Percentiles rank a stretch among this genome's conserved stretches.
phyloP scores from a whole-genome alignment of 208 protist species.

The Leishmania tropica region DNA sequence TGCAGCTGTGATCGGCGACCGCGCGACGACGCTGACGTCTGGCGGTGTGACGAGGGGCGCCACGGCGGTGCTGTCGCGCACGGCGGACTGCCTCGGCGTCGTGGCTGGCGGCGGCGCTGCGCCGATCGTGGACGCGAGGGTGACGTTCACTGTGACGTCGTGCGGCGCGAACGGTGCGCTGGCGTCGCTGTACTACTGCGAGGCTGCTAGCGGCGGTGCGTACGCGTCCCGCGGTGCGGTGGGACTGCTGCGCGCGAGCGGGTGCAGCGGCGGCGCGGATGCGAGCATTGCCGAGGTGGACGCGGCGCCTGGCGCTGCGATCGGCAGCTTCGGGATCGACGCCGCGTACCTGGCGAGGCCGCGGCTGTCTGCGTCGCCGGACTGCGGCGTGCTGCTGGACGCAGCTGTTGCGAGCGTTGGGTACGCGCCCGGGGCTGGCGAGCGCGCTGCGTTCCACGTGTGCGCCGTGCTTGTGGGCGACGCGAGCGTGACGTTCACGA shows the following conservation, averaged over 20 bases:
- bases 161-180: slow-evolving; percentile 36
- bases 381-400: slow-evolving; percentile 34
- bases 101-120: slow-evolving; percentile 29
- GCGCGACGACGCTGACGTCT: slow-evolving; percentile 40
- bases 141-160: slow-evolving; percentile 38
- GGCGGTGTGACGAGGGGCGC: slow-evolving; percentile 17
- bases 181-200: slow-evolving; percentile 60
- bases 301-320: slow-evolving; percentile 32
- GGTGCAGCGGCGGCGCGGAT: slow-evolving; percentile 32
- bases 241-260: slow-evolving; percentile 40
- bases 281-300: slow-evolving; percentile 42
- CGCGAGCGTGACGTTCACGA: slow-evolving; percentile 53
- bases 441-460: slow-evolving; percentile 54
- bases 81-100: slow-evolving; percentile 33
- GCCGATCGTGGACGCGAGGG: slow-evolving; percentile 26
- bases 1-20: slow-evolving; percentile 46
- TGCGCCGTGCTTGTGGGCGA: slow-evolving; percentile 41
- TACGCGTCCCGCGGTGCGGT: slow-evolving; percentile 49
- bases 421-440: slow-evolving; percentile 46
- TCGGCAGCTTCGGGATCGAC: slow-evolving; percentile 55
- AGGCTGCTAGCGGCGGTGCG: slow-evolving; percentile 36
- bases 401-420: slow-evolving; percentile 28
- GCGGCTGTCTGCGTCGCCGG: slow-evolving; percentile 33
- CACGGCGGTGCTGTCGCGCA: slow-evolving; percentile 39
- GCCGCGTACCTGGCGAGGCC: slow-evolving; percentile 32